phyloP scores from a whole-genome alignment of 352 stramenopile genomes.

The Phytophthora cactorum region DNA sequence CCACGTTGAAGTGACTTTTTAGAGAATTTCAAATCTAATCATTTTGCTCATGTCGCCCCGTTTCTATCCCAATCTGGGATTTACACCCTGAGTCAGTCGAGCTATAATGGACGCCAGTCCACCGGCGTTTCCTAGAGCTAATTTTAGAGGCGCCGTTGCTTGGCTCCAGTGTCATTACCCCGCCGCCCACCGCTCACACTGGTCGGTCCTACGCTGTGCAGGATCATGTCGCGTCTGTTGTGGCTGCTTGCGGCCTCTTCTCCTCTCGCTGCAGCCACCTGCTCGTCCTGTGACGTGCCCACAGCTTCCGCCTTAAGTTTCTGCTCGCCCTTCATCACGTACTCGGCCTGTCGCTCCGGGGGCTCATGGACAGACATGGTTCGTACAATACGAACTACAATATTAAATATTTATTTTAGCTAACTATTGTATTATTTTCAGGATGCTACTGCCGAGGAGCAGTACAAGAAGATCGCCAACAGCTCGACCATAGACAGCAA shows the following conservation, averaged over 20 bases:
- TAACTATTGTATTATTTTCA: constrained; percentile 15
- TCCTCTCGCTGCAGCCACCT: constrained; percentile 24
- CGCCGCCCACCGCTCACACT: constrained; percentile 2
- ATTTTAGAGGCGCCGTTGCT: constrained; percentile 13
- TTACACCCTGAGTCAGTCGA: constrained; percentile 8
- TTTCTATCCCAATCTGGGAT: constrained; percentile 15
- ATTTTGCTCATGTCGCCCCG: neutral
- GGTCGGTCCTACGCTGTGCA: neutral
- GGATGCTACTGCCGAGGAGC: constrained; percentile 45
- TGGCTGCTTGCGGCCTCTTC: constrained; percentile 9
- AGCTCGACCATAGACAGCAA: constrained; percentile 23
- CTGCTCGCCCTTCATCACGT: constrained; percentile 54
- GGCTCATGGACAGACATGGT: constrained; percentile 64
- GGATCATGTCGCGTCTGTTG: constrained; percentile 26
- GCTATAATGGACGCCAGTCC: constrained; percentile 15
- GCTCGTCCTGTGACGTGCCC: constrained; percentile 66
- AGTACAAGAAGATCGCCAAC: constrained; percentile 46
- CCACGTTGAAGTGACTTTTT: neutral
- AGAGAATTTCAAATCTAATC: neutral
- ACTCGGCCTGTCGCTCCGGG: constrained; percentile 59
- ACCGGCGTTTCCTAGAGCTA: constrained; percentile 5
- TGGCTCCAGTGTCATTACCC: constrained; percentile 3
- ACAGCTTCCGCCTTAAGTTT: constrained; percentile 52
- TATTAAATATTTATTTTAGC: neutral
- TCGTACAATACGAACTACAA: neutral